phyloP scores from a whole-genome alignment of 1,284 basidiomycete genomes.

The Phellinidium pouzarii region DNA sequence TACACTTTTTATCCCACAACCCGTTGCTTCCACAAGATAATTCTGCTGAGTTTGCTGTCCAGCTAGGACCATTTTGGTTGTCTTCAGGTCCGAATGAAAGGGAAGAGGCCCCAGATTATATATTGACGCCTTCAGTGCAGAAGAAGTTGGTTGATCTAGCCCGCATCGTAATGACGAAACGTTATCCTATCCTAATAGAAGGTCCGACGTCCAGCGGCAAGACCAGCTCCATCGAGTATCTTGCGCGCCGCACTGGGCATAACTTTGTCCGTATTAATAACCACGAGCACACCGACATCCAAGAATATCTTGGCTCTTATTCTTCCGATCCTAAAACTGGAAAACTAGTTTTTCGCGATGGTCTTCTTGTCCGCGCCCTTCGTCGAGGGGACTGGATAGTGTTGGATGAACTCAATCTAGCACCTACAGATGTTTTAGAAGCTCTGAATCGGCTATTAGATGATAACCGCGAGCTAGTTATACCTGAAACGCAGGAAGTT shows the following conservation, averaged over 20 bases:
- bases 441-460: conserved; percentile 95
- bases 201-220: conserved; percentile 98
- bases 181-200: conserved; percentile 95
- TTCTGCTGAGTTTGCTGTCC: conserved; percentile 57
- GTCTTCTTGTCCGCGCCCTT: conserved; percentile 88
- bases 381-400: conserved; percentile 97
- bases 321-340: conserved; percentile 89
- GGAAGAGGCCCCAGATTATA: conserved; percentile 73
- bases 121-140: conserved; percentile 96
- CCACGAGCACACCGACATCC: conserved; percentile 98
- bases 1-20: conserved; percentile 66
- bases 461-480: conserved; percentile 94
- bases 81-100: conserved; percentile 63
- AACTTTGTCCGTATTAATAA: conserved; percentile 98
- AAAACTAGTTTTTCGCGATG: conserved; percentile 92
- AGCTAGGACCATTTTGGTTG: conserved; percentile 91
- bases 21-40: conserved; percentile 51
- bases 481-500: conserved; percentile 96
- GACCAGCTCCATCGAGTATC: conserved; percentile 95
- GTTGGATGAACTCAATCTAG: conserved; percentile 95
- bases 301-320: conserved; percentile 98
- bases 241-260: conserved; percentile 91
- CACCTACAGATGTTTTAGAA: conserved; percentile 97
- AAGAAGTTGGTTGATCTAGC: conserved; percentile 90
- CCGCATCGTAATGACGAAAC: conserved; percentile 82